Base-by-base conservation (phyloP, 2,329 filamentous ascomycete genomes). In the Alternaria incomplexa region DNA sequence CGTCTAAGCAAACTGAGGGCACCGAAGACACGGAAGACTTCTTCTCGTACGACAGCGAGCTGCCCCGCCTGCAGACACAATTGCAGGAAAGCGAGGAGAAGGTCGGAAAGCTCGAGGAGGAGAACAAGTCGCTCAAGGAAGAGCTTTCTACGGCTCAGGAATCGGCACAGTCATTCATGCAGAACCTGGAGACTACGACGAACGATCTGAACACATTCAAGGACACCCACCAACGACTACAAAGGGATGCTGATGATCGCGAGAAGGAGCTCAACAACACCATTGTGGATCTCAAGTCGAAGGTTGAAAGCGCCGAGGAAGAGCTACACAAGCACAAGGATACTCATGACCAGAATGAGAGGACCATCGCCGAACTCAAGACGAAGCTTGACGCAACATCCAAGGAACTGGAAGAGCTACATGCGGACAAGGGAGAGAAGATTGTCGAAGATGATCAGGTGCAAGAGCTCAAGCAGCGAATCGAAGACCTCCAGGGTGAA, bases 31-130 rank as follows among this genome's bases (percentile, higher is more conserved):
- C 80, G 23, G 91, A 94, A 67, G 92, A 97, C 52, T 91, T 97
- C 80, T 97, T 97, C 81, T 97, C 93, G 0, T 96, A 93, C 71
- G 94, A 98, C 62, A 90, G 91, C 54, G 95, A 98, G 80, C 85
- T 96, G 13, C 91, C 92, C 4, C 88, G 92, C 57, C 82, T 97
- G n/a, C 91, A 96, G 73, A 85, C 87, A 1, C 91, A 96, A 69
- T 79, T 96, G 4, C 85, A 89, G 55, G 86, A 89, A 60, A 92
- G 91, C 72, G 83, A 90, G 11, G 86, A 88, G 45, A 90, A 95
- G 78, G 88, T 96, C 40, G 86, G 89, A 56, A 86, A 85, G 48
- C 86, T 98, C 13, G 90, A 90, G 68, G 80, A 83, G 4, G 89
- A 96, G 70, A 88, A 96, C 26, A 84, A 87, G 20, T 85, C 82